Percentiles rank a stretch among this genome's conserved stretches.
phyloP scores from a whole-genome alignment of 306 rosid genomes.

The Ceratonia siliqua region DNA sequence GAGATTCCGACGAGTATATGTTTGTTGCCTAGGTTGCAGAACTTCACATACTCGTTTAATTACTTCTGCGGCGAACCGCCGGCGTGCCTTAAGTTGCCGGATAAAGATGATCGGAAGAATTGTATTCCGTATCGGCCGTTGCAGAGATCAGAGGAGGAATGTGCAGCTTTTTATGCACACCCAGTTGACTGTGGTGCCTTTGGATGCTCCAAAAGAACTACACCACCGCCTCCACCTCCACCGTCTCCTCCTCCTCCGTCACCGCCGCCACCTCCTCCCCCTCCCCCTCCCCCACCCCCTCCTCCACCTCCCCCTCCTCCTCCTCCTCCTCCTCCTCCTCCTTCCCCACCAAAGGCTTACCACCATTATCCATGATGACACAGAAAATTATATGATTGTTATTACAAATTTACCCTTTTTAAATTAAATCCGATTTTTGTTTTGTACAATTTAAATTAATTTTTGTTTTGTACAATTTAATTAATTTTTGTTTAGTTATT shows the following conservation, averaged over 20 bases:
- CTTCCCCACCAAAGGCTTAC: background rate
- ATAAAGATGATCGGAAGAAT: slow-evolving; percentile 59
- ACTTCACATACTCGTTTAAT: slow-evolving; percentile 72
- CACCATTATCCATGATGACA: slow-evolving; percentile 31
- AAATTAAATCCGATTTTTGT: too few relatives aligned
- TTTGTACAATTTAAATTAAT: too few relatives aligned
- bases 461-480: too few relatives aligned
- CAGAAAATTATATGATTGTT: background rate
- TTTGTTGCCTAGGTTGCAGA: slow-evolving; percentile 65
- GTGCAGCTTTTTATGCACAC: slow-evolving; percentile 50
- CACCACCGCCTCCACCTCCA: background rate
- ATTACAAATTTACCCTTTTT: too few relatives aligned
- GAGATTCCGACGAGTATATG: slow-evolving; percentile 63
- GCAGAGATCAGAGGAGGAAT: slow-evolving; percentile 62
- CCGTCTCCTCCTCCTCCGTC: fast-evolving
- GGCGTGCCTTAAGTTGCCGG: slow-evolving; percentile 53
- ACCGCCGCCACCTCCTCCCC: fast-evolving
- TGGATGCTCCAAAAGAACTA: slow-evolving; percentile 42
- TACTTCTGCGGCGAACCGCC: slow-evolving; percentile 62
- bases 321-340: background rate
- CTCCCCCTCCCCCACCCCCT: fast-evolving
- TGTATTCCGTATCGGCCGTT: slow-evolving; percentile 69
- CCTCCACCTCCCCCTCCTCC: background rate
- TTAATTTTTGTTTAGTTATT: too few relatives aligned
- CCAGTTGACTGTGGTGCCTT: slow-evolving; percentile 58